These are phyloP conservation scores for Trichoderma koningiopsis DNA, from an alignment of 2,329 filamentous ascomycete genomes.

Conservation along the genomic window DNA sequence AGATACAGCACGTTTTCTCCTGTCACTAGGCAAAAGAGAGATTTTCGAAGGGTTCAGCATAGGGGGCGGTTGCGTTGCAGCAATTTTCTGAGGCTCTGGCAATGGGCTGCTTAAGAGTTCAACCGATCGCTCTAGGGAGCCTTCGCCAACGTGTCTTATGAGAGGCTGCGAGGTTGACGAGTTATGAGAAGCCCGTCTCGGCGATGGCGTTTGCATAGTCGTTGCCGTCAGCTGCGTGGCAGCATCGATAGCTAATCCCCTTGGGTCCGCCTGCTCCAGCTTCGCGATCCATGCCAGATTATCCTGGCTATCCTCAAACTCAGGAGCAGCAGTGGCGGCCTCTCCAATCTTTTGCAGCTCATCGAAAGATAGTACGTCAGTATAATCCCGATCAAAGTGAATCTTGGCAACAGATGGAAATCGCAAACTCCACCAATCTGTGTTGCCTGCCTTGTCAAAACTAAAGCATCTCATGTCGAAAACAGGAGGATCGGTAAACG, in stretches of 20 bases:
- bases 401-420: conserved; percentile 78
- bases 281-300: conserved; percentile 62
- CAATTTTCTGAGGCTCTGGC: background rate
- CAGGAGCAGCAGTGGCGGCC: conserved; percentile 53
- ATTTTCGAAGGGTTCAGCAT: background rate
- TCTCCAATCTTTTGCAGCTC: conserved; percentile 70
- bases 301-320: conserved; percentile 61
- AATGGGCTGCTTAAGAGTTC: background rate
- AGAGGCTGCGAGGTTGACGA: conserved; percentile 28
- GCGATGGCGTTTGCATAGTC: conserved; percentile 41
- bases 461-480: conserved; percentile 80
- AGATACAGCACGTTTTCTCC: conserved; percentile 8
- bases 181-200: conserved; percentile 34
- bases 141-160: background rate
- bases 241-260: conserved; percentile 46
- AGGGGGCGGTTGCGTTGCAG: background rate
- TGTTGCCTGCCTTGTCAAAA: conserved; percentile 72
- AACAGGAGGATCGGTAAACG: conserved; percentile 72
- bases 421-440: conserved; percentile 71
- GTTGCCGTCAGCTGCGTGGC: conserved; percentile 50
- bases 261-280: conserved; percentile 58
- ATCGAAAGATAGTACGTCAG: conserved; percentile 68
- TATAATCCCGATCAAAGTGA: conserved; percentile 72
- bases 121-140: conserved; percentile 1
- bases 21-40: conserved; percentile 23